These are phyloP conservation scores for Eucalyptus marginata DNA, from an alignment of 345 rosid species.

Conservation along the genomic window DNA sequence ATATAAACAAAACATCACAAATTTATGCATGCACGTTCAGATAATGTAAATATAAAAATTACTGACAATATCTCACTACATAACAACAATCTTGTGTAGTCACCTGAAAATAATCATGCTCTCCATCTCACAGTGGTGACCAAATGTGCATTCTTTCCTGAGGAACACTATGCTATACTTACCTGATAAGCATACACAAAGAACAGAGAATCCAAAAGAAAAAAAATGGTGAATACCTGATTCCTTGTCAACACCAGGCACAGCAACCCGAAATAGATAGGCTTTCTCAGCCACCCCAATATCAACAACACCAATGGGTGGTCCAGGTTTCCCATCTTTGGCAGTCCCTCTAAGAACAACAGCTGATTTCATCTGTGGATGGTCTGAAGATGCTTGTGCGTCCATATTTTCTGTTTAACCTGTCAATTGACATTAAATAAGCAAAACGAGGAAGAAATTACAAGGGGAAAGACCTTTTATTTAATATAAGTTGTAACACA, in stretches of 20 bases:
- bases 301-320: conserved; percentile 55
- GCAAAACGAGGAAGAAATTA: background rate
- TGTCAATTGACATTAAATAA: background rate
- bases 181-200: background rate
- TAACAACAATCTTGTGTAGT: background rate
- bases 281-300: conserved; percentile 51
- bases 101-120: background rate
- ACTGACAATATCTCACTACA: background rate
- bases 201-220: background rate
- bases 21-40: too few species aligned
- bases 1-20: background rate
- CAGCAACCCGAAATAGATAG: conserved; percentile 56
- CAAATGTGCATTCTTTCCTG: background rate
- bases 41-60: background rate
- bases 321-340: conserved; percentile 30
- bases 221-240: conserved; percentile 20
- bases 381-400: background rate
- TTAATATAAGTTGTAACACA: background rate
- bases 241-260: conserved; percentile 50
- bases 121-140: background rate
- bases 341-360: conserved; percentile 44
- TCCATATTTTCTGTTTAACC: conserved; percentile 1
- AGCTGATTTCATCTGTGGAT: conserved; percentile 12
- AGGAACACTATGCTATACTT: background rate
- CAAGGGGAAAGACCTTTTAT: background rate